A percentile compares a stretch with the other conserved stretches of the same genome.
Evolutionary conservation across 768 basidiomycete genomes (phyloP).

Genomic region (Kwoniella mangroviensis): DNA sequence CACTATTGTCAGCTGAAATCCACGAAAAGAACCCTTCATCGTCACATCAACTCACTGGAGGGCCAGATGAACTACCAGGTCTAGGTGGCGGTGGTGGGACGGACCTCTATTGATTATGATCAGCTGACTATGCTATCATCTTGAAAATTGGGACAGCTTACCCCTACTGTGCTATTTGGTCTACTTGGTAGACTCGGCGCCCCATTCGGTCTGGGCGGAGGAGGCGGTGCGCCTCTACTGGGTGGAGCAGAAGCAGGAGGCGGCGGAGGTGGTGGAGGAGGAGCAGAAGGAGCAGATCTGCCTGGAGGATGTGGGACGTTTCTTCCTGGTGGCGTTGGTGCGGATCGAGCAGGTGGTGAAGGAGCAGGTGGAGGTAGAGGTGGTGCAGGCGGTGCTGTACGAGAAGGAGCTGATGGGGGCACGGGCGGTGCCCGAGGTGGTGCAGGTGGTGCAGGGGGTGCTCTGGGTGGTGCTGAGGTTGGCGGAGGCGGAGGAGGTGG

Average conservation of each 20-base stretch:
- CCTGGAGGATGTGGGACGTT: conserved; percentile 43
- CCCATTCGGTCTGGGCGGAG: conserved; percentile 25
- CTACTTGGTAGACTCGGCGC: conserved; percentile 29
- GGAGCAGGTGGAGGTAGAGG: conserved; percentile 46
- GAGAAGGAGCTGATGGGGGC: conserved; percentile 47
- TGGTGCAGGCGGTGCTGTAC: conserved; percentile 30
- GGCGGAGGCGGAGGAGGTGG: not conserved
- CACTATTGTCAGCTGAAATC: not conserved
- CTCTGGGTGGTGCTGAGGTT: conserved; percentile 2
- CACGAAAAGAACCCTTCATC: not conserved
- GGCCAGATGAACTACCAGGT: conserved; percentile 15
- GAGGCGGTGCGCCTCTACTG: conserved; percentile 15
- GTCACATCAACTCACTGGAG: conserved; percentile 12
- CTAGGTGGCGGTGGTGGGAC: conserved; percentile 29
- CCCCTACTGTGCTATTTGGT: conserved; percentile 21
- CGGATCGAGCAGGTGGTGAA: conserved; percentile 31
- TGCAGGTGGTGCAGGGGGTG: conserved; percentile 48
- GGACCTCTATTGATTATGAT: conserved; percentile 13
- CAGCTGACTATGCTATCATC: no score
- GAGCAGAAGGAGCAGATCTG: conserved; percentile 28
- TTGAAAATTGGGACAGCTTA: not conserved
- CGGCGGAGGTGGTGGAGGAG: conserved; percentile 26
- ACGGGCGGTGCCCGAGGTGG: conserved; percentile 54
- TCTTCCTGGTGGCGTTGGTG: conserved; percentile 47
- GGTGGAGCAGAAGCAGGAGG: conserved; percentile 25